Evolutionary conservation across 2,329 filamentous ascomycete species (phyloP), one percentile per base, ranked within the genome.

Genomic region (Nigrospora oryzae): DNA sequence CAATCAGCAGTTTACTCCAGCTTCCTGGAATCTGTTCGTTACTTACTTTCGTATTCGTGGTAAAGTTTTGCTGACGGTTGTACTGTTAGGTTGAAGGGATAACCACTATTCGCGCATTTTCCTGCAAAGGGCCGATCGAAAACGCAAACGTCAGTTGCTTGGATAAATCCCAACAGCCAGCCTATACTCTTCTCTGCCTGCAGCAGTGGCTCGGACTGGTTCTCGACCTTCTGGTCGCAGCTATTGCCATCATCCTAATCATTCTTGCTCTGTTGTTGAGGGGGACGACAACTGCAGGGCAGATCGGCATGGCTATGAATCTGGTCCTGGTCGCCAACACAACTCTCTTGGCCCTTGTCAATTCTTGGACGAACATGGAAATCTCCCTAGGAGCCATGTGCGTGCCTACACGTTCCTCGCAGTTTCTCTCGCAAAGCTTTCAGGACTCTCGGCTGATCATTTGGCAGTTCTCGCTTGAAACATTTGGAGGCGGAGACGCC

Each of bases 201-300:
- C 74, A 78, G 50, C 61, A 69, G 23, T 79, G 74, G 74, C 65
- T 77, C 1, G 69, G 63, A 2, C 55, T 78, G 3, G 71, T 74
- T 0, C 57, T 79, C 1, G 71, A 78, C 47, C 53, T 75, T 3
- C 53, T 76, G 2, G 66, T 72, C 0, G 72, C 73, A 0, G 66
- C 55, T 2, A 59, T 78, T 23, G 72, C 73, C 0, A 63, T 69
- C 0, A 49, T 46, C 11, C 51, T 56, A 1, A 56, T 66, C 14
- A 51, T 46, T 5, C 42, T 63, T 1, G 61, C 61, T 10, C 46
- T 57, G 8, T 15, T 31, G 10, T 42, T 59, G 3, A 46, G 48
- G 15, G 52, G 51, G 2, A 47, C 37, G 0, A 53, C 52, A 1
- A 57, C 43, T 4, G 61, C 59, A 2, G 61, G 55, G 0, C 54